Conservation (phyloP, 2,329 filamentous ascomycete species). For the Trichoderma asperellum region DNA sequence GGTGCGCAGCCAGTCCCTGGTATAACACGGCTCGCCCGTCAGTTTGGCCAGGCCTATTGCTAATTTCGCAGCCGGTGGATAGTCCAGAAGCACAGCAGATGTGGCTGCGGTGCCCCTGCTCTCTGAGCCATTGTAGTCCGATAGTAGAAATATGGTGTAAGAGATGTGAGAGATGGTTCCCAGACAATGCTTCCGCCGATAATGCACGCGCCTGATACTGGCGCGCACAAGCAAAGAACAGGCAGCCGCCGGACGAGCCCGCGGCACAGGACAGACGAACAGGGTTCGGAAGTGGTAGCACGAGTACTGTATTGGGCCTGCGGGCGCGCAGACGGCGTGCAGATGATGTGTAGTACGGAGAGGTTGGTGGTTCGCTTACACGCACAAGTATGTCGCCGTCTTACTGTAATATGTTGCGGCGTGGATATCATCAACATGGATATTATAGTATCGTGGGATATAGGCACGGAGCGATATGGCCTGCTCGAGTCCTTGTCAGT, state of each 20-base stretch:
- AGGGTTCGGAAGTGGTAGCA: background rate
- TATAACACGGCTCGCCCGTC: background rate
- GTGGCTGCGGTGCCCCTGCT: background rate
- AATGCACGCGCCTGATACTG: background rate
- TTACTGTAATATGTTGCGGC: background rate
- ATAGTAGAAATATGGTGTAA: background rate
- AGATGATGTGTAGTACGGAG: background rate
- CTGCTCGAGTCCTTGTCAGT: background rate
- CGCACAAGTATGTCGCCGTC: background rate
- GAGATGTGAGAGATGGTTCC: background rate
- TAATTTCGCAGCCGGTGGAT: background rate
- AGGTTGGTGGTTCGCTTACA: background rate
- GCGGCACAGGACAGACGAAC: conserved; percentile 8
- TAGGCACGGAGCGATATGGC: background rate
- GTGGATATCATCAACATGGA: background rate
- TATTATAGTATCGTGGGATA: background rate
- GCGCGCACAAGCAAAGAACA: background rate
- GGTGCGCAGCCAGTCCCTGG: conserved; percentile 4
- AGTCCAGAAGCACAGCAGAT: background rate
- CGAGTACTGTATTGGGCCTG: background rate
- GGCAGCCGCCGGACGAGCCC: conserved; percentile 1
- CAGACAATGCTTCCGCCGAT: background rate
- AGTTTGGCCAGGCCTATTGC: background rate
- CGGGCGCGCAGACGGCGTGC: conserved; percentile 20
- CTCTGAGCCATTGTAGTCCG: background rate